phyloP scores from a whole-genome alignment of 1,284 basidiomycete species.

The Ustilago crameri region DNA sequence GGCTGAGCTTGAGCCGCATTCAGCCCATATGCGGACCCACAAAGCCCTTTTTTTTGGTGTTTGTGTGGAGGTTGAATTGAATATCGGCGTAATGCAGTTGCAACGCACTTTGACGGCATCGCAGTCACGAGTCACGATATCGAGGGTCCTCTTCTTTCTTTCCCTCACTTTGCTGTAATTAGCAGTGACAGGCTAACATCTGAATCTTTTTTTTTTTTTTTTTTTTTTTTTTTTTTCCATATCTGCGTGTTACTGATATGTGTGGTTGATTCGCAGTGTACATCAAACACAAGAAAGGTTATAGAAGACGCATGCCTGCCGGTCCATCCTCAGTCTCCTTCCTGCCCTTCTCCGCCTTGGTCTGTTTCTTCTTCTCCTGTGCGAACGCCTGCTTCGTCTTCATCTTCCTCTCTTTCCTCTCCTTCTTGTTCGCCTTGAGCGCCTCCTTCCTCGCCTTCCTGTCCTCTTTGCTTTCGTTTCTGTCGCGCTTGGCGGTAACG shows the following conservation, averaged over 20 bases:
- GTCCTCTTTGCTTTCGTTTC: slow-evolving; percentile 81
- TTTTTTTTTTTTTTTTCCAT: no score
- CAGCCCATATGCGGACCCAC: no score
- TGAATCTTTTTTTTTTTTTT: no score
- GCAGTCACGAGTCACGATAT: background rate
- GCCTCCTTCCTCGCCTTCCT: slow-evolving; percentile 88
- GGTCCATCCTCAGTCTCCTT: slow-evolving; percentile 51
- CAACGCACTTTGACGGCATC: slow-evolving; percentile 4
- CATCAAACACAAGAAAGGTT: no score
- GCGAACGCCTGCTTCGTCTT: slow-evolving; percentile 56
- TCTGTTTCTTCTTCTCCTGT: slow-evolving; percentile 57
- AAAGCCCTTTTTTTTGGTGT: background rate
- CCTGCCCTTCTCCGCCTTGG: slow-evolving; percentile 44
- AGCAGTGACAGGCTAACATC: no score
- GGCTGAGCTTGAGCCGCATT: slow-evolving; percentile 6
- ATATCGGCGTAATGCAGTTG: no score
- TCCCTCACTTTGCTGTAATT: no score
- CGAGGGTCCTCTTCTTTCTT: no score
- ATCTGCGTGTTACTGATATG: background rate
- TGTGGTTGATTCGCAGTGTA: no score
- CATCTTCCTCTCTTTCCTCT: slow-evolving; percentile 52
- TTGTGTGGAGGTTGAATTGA: slow-evolving; percentile 29
- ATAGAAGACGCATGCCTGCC: slow-evolving; percentile 45
- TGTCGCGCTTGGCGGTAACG: slow-evolving; percentile 41
- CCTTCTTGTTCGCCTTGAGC: slow-evolving; percentile 75